Conservation (phyloP, 2,329 filamentous ascomycete genomes). For the Penicillium fuscoglaucum region DNA sequence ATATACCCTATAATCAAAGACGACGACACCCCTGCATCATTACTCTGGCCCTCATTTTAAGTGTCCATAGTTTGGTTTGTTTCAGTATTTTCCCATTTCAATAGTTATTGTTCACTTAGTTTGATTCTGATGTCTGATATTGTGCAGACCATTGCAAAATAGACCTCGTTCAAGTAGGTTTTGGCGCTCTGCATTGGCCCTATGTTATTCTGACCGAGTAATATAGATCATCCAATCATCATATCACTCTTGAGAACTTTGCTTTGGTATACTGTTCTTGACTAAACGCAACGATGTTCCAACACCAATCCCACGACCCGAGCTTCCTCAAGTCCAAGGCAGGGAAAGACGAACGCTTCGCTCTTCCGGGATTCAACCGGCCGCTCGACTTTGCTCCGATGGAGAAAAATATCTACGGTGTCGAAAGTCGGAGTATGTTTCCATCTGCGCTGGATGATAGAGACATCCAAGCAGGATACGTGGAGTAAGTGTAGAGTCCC, state of each 20-base stretch:
- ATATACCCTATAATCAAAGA: constrained; percentile 2
- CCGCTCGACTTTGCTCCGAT: constrained; percentile 31
- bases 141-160: not conserved
- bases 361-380: constrained; percentile 37
- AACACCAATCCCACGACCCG: constrained; percentile 16
- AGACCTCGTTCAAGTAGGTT: not conserved
- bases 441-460: constrained; percentile 37
- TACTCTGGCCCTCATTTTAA: not conserved
- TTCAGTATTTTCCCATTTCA: not conserved
- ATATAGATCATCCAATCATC: not conserved
- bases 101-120: not conserved
- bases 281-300: constrained; percentile 21
- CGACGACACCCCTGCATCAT: constrained; percentile 29
- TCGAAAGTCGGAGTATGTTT: constrained; percentile 32
- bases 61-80: not conserved
- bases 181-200: not conserved
- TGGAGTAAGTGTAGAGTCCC: constrained; percentile 23
- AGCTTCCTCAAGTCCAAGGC: constrained; percentile 9
- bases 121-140: not conserved
- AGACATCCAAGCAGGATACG: constrained; percentile 31
- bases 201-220: not conserved
- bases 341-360: constrained; percentile 19
- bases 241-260: not conserved
- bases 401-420: constrained; percentile 31
- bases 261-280: not conserved